These are phyloP conservation scores for Flueggea neowawraea DNA, from an alignment of 441 rosid species.

Conservation along the genomic window DNA sequence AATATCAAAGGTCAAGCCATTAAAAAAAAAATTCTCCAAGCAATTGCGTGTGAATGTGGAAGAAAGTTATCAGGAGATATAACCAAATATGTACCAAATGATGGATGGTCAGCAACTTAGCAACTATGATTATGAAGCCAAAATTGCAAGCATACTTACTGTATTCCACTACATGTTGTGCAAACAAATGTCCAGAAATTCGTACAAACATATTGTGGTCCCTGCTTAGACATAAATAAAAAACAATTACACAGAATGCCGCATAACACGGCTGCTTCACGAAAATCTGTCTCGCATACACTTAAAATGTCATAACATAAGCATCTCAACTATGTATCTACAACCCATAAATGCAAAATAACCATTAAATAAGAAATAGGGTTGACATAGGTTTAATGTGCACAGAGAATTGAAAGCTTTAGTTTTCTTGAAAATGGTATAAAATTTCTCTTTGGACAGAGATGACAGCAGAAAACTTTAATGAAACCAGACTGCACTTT, in stretches of 20 bases:
- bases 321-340: not conserved
- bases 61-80: not conserved
- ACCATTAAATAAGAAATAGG: no score
- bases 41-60: not conserved
- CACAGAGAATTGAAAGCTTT: no score
- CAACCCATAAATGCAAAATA: no score
- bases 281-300: slow-evolving; percentile 4
- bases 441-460: no score
- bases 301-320: slow-evolving; percentile 3
- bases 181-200: slow-evolving; percentile 97
- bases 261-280: slow-evolving; percentile 4
- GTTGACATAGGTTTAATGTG: no score
- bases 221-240: slow-evolving; percentile 49
- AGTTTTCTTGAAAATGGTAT: no score
- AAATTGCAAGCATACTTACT: slow-evolving; percentile 46
- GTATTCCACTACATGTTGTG: slow-evolving; percentile 97
- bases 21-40: not conserved
- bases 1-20: no score
- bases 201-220: slow-evolving; percentile 98
- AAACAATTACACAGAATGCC: slow-evolving; percentile 7
- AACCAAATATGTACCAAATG: no score
- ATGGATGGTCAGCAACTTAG: no score
- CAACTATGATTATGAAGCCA: no score
- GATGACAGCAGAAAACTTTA: no score
- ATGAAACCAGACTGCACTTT: no score